Conservation (phyloP, 371 early-diverging fungal species). For the Apophysomyces elegans region DNA sequence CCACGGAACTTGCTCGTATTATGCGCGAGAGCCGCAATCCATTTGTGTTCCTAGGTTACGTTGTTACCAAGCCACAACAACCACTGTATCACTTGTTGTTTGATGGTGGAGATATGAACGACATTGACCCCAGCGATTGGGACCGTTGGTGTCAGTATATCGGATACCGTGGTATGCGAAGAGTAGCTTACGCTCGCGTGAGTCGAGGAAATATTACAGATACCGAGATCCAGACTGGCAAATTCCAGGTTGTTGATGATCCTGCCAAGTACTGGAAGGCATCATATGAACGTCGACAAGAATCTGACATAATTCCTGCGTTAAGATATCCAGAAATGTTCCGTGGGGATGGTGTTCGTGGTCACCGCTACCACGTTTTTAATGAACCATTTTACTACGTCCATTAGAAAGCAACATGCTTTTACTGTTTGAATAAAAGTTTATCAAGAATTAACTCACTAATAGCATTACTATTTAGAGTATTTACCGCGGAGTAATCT, state of each 20-base stretch:
- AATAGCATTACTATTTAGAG: conserved; percentile 7
- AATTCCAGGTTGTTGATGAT: conserved; percentile 72
- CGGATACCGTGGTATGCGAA: conserved; percentile 78
- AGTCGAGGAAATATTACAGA: conserved; percentile 84
- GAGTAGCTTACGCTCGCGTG: conserved; percentile 77
- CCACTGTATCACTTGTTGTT: conserved; percentile 68
- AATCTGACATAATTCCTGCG: conserved; percentile 55
- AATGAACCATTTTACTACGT: conserved; percentile 76
- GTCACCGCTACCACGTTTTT: conserved; percentile 81
- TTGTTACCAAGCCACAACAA: conserved; percentile 76
- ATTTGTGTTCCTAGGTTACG: conserved; percentile 83
- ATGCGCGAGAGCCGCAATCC: conserved; percentile 76
- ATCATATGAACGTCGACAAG: conserved; percentile 58
- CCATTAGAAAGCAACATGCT: conserved; percentile 23
- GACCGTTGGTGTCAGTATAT: conserved; percentile 90
- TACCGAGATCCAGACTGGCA: conserved; percentile 86
- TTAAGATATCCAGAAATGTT: conserved; percentile 75
- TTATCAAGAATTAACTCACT: no score
- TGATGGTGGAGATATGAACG: conserved; percentile 71
- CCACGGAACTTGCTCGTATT: conserved; percentile 78
- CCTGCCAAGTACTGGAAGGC: conserved; percentile 58
- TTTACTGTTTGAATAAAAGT: no score
- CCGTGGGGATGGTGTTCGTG: conserved; percentile 71
- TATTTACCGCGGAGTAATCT: conserved; percentile 16
- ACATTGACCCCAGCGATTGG: conserved; percentile 77